Evolutionary conservation across 192 early-diverging fungal genomes (phyloP).

Genomic region (Coemansia sp.): DNA sequence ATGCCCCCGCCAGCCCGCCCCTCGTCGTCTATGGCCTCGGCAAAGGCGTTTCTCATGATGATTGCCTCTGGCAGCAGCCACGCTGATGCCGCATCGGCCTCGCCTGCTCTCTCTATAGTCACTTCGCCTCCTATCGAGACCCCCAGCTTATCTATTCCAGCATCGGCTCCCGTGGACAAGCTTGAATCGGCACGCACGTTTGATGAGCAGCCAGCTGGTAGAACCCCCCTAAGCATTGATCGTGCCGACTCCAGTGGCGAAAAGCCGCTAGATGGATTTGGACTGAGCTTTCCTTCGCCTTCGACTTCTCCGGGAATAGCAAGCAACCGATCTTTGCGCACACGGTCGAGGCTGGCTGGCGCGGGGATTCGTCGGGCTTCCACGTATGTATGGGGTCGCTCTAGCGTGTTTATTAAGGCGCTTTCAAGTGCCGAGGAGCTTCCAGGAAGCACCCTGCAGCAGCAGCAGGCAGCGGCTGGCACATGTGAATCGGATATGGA

Average conservation of each 20-base stretch:
- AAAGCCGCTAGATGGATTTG: not conserved
- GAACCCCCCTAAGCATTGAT: not conserved
- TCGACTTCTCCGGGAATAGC: constrained; percentile 11
- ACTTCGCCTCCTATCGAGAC: constrained; percentile 1
- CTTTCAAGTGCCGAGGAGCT: constrained; percentile 47
- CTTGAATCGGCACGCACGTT: not conserved
- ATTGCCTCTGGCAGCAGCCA: constrained; percentile 26
- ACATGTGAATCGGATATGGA: constrained; percentile 18
- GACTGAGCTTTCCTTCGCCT: not conserved
- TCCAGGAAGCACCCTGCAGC: constrained; percentile 10
- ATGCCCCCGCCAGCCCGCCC: constrained; percentile 11
- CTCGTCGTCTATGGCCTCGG: constrained; percentile 43
- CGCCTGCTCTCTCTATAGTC: constrained; percentile 6
- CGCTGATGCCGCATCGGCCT: not conserved
- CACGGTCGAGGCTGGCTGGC: constrained; percentile 36
- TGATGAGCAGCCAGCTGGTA: constrained; percentile 5
- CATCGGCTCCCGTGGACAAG: constrained; percentile 12
- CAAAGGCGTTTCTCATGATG: constrained; percentile 45
- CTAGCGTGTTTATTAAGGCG: constrained; percentile 46
- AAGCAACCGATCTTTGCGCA: constrained; percentile 34
- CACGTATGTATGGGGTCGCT: constrained; percentile 48
- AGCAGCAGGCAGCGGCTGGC: constrained; percentile 1
- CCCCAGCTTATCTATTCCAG: constrained; percentile 7
- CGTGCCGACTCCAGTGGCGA: not conserved
- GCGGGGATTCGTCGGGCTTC: constrained; percentile 48